Percentiles rank a stretch among this genome's conserved stretches.
Evolutionary conservation across 768 basidiomycete species (phyloP).

Genomic region (Hortiboletus flavorubellus): DNA sequence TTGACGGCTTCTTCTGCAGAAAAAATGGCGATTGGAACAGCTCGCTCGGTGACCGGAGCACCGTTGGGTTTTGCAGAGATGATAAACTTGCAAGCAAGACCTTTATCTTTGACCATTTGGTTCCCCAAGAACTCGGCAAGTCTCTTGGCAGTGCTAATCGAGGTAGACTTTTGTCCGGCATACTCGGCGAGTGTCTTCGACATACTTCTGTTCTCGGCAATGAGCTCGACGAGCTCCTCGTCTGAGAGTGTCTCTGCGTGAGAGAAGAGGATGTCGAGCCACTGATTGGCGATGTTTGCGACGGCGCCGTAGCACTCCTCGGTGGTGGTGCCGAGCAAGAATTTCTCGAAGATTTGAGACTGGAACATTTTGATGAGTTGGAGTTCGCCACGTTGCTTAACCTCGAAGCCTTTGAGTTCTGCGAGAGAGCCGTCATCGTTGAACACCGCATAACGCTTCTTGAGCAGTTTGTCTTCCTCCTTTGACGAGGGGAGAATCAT

Average conservation of each 20-base stretch:
- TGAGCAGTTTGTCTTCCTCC: conserved; percentile 96
- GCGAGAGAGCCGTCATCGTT: conserved; percentile 97
- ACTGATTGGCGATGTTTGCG: conserved; percentile 90
- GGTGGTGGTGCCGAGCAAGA: conserved; percentile 87
- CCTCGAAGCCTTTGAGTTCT: conserved; percentile 98
- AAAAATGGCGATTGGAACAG: conserved; percentile 96
- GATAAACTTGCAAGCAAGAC: conserved; percentile 97
- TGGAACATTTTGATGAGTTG: conserved; percentile 99
- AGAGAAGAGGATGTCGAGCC: conserved; percentile 93
- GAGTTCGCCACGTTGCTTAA: conserved; percentile 95
- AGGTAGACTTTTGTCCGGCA: conserved; percentile 94
- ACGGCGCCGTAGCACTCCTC: conserved; percentile 96
- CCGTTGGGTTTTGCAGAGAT: conserved; percentile 92
- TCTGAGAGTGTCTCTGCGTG: conserved; percentile 82
- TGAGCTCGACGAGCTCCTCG: conserved; percentile 94
- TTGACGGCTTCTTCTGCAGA: conserved; percentile 92
- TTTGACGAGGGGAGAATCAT: conserved; percentile 99
- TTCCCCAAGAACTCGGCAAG: conserved; percentile 96
- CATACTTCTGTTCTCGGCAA: conserved; percentile 99
- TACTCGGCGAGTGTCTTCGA: conserved; percentile 95
- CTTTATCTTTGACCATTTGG: conserved; percentile 99
- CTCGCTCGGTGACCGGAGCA: conserved; percentile 95
- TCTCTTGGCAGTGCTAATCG: conserved; percentile 93
- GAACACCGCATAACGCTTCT: conserved; percentile 99
- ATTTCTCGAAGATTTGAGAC: conserved; percentile 96